A percentile compares a stretch with the other conserved stretches of the same genome.
Evolutionary conservation across 805 yeast species (phyloP).

Genomic region (Schwanniomyces pseudopolymorphus): DNA sequence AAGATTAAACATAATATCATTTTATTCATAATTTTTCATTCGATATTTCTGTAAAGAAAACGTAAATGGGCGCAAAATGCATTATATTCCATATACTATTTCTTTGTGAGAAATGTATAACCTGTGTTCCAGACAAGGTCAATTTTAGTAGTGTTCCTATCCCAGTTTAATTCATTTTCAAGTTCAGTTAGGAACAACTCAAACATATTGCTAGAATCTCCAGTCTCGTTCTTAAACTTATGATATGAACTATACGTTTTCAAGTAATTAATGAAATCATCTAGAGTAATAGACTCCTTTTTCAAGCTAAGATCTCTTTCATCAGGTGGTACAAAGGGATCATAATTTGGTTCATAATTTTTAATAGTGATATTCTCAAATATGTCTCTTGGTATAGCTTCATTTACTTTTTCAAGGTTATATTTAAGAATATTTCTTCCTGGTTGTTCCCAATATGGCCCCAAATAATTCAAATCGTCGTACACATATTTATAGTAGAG

Average conservation of each 20-base stretch:
- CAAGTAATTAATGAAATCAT: constrained; percentile 51
- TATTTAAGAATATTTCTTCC: constrained; percentile 60
- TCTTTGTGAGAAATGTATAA: constrained; percentile 46
- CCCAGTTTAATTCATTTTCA: constrained; percentile 48
- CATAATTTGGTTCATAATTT: constrained; percentile 20
- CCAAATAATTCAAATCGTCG: constrained; percentile 45
- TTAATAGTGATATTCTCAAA: constrained; percentile 40
- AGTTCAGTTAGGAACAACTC: constrained; percentile 34
- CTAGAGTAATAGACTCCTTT: constrained; percentile 41
- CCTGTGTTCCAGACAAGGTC: constrained; percentile 52
- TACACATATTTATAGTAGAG: constrained; percentile 41
- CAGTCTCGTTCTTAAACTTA: constrained; percentile 45
- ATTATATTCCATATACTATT: constrained; percentile 1
- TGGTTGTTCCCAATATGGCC: constrained; percentile 84
- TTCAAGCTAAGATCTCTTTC: constrained; percentile 28
- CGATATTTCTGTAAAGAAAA: no score
- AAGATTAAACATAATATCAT: no score
- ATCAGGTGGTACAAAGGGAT: constrained; percentile 11
- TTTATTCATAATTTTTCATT: no score
- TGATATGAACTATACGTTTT: constrained; percentile 74
- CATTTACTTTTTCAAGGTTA: constrained; percentile 40
- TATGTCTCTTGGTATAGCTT: constrained; percentile 38
- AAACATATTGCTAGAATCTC: constrained; percentile 30
- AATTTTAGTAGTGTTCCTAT: constrained; percentile 36
- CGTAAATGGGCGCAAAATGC: no score